Evolutionary conservation across 2,329 filamentous ascomycete genomes (phyloP), one percentile per base, ranked within the genome.

Genomic region (Pseudogymnoascus sp.): DNA sequence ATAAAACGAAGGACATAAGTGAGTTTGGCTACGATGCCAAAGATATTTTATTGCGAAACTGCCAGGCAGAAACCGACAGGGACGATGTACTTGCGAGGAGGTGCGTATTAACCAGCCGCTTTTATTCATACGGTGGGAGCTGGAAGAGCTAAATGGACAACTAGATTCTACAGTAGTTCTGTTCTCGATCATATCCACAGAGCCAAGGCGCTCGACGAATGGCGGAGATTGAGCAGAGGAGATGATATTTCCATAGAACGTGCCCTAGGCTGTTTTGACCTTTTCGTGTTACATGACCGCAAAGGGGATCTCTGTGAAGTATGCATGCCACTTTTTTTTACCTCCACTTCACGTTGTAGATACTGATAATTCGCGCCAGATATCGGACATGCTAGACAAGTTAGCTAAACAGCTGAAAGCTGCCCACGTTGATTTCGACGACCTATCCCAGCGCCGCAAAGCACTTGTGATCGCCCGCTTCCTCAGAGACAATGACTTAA

Each of bases 11-110:
- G 68, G 76, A 81, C 60, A 89, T 97, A 65, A 85, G 89, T 61
- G 77, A 80, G 29, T 80, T 87, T 69, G 92, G 92, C 0, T 93
- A 92, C 70, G 92, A 97, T 77, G 90, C 88, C 52, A 97, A 97
- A 73, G 92, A 97, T 73, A 87, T 86, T 62, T 80, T 97, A 59
- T 70, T 92, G 64, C 78, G 81, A 62, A 86, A 96, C 71, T 84
- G 82, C 64, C 78, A 78, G 77, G 81, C 14, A 7, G 49, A 62
- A 63, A 81, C 88, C 11, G 79, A 83, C 41, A 79, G 77, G 4
- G 83, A 89, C 12, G 91, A 97, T 76, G 84, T 89, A 61, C 76
- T 99, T 69, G 90, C 93, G 12, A 83, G 90, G 73, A 85, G 87
- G 76, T 85, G 67, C 67, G 69, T 63, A 35, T 52, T 19, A 38